Conservation (phyloP, 768 basidiomycete species). For the Cystofilobasidium ferigula region DNA sequence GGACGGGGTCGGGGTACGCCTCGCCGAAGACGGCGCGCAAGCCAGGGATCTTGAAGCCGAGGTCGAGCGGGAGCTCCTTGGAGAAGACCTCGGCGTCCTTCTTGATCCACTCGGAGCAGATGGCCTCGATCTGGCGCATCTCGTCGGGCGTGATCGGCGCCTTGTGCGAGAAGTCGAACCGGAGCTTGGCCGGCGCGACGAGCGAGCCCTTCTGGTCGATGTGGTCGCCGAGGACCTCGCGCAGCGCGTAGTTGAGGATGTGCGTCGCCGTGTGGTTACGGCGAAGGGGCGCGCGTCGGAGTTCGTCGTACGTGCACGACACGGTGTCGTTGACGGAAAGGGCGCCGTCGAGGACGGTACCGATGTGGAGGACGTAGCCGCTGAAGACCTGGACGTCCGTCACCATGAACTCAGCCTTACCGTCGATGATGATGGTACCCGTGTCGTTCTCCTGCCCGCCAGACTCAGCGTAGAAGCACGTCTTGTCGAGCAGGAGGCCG, state of each 20-base stretch:
- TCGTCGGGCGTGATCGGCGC: conserved; percentile 66
- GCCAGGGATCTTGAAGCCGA: conserved; percentile 79
- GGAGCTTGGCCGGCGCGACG: conserved; percentile 86
- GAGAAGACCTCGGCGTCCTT: conserved; percentile 79
- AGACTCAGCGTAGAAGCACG: conserved; percentile 93
- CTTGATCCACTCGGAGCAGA: conserved; percentile 80
- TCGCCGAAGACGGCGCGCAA: conserved; percentile 95
- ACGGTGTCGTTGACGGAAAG: conserved; percentile 69
- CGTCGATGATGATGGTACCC: conserved; percentile 86
- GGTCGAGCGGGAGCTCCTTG: conserved; percentile 66
- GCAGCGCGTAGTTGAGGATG: conserved; percentile 85
- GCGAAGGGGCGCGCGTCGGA: conserved; percentile 86
- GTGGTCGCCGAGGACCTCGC: conserved; percentile 91
- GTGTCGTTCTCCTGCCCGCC: conserved; percentile 97
- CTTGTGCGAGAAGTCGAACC: conserved; percentile 98
- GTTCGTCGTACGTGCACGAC: conserved; percentile 85
- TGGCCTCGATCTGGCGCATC: conserved; percentile 65
- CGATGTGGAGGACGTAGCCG: conserved; percentile 91
- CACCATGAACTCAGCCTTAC: conserved; percentile 81
- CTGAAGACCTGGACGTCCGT: conserved; percentile 85
- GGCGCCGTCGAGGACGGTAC: conserved; percentile 75
- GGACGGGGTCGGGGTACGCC: conserved; percentile 91
- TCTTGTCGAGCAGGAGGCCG: conserved; percentile 78
- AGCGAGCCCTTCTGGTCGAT: conserved; percentile 97
- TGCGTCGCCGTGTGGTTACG: conserved; percentile 99